These are phyloP conservation scores for Candida maris DNA, from an alignment of 805 yeast species.

Conservation along the genomic window DNA sequence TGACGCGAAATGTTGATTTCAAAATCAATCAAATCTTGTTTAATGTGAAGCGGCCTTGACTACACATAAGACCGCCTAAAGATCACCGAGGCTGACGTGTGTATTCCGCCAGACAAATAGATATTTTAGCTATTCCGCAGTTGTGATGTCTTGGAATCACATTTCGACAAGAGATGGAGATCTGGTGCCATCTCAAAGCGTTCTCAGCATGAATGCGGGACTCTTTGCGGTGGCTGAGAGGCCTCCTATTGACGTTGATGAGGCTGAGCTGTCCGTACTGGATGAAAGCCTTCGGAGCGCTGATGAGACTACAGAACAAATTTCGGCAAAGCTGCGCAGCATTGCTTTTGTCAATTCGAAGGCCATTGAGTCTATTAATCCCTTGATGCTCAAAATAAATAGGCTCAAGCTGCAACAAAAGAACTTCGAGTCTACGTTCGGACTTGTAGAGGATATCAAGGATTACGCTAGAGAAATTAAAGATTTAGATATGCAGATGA, in stretches of 20 bases:
- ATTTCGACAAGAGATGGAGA: too few species aligned
- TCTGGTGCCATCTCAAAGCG: too few species aligned
- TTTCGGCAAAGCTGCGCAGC: slow-evolving; percentile 51
- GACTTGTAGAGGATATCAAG: slow-evolving; percentile 44
- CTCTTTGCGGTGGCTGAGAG: neutral
- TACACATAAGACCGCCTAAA: too few species aligned
- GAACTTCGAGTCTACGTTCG: slow-evolving; percentile 54
- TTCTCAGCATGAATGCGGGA: neutral
- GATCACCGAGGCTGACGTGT: slow-evolving; percentile 3
- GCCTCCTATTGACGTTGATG: slow-evolving; percentile 54
- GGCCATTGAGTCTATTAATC: slow-evolving; percentile 64
- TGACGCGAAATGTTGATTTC: too few species aligned
- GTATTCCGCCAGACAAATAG: slow-evolving; percentile 6
- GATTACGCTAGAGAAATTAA: slow-evolving; percentile 39
- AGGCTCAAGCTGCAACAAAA: slow-evolving; percentile 50
- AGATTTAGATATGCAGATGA: slow-evolving; percentile 35
- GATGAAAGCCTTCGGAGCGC: slow-evolving; percentile 68
- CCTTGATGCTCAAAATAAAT: slow-evolving; percentile 63
- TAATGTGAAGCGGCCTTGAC: too few species aligned
- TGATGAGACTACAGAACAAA: slow-evolving; percentile 49
- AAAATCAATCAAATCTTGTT: too few species aligned
- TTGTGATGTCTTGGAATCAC: too few species aligned
- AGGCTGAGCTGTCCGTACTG: slow-evolving; percentile 78
- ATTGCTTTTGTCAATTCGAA: slow-evolving; percentile 51
- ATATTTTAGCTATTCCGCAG: too few species aligned